Evolutionary conservation across 768 basidiomycete species (phyloP), one percentile per base, ranked within the genome.

Genomic region (Xerocomellus dryophilus): DNA sequence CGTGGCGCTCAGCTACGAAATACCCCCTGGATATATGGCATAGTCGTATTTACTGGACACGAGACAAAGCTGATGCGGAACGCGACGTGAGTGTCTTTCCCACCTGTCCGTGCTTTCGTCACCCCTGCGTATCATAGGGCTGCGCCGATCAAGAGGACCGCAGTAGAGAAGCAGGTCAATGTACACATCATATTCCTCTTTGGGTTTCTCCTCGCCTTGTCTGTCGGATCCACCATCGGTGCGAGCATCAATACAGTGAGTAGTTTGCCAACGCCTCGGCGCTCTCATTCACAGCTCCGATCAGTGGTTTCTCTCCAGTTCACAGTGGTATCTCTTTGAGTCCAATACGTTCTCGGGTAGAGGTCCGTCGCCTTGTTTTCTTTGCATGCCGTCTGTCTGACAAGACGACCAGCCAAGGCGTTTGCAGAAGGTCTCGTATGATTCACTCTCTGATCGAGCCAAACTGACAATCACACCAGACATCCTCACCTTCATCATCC

Each of bases 21-120:
- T 70, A 98, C 97, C 2, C 85, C 88, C 9, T 99, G 97, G 97
- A 82, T 90, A 27, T 98, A 98, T 70, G 96, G 95, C 12, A 67
- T 99, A 8, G 87, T 86, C 32, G 89, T 98, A 39, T 98, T 93
- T 62, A 96, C 94, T 0, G 97, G 97, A 0, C 97, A 98, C 66
- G 95, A 99, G 76, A 98, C 97, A 18, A 99, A 99, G 71, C 72
- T 99, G 35, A 95, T 98, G 93, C 82, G 92, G 54, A 98, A 98
- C 64, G 96, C 97, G 40, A 98, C 95, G 93, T 94, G 65, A 74
- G 92, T 77, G 23, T 49, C 32, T 0, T 41, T n/a, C 17, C 15
- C 4, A 1, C 23, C 14, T 17, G 31, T 3, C 5, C 4, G 7
- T 36, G 21, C 20, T 21, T 7, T 39, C 5, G 12, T 43, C 18